Conservation (phyloP, 2,329 filamentous ascomycete genomes). For the Apiospora rasikravindrae region DNA sequence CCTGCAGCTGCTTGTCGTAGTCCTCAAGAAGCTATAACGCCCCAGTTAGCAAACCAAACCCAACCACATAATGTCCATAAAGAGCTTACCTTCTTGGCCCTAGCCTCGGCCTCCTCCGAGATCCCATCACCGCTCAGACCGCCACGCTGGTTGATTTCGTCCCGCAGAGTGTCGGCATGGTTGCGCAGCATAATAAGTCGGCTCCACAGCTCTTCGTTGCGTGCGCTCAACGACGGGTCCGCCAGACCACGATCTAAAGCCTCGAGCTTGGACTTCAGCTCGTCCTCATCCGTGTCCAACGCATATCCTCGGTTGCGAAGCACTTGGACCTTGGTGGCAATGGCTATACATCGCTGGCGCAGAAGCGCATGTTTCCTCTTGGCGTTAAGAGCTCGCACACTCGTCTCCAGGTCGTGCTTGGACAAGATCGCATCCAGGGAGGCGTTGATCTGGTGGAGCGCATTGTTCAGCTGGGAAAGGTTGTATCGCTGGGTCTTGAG, state of each 20-base stretch:
- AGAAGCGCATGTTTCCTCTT: conserved; percentile 74
- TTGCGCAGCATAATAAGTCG: conserved; percentile 76
- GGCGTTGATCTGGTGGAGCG: conserved; percentile 80
- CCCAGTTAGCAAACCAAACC: conserved; percentile 27
- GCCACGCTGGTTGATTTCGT: conserved; percentile 73
- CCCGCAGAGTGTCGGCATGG: conserved; percentile 73
- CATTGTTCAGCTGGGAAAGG: conserved; percentile 71
- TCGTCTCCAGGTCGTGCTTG: conserved; percentile 77
- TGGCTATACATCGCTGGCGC: conserved; percentile 72
- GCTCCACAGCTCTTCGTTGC: conserved; percentile 87
- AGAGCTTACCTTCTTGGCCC: conserved; percentile 72
- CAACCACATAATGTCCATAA: not conserved
- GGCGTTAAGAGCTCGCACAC: conserved; percentile 74
- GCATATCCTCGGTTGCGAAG: conserved; percentile 82
- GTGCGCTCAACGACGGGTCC: conserved; percentile 75
- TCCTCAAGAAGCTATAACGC: conserved; percentile 71
- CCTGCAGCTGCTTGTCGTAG: conserved; percentile 79
- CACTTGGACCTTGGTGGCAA: conserved; percentile 82
- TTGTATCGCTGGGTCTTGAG: conserved; percentile 74
- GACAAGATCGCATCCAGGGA: conserved; percentile 74
- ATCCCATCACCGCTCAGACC: conserved; percentile 61
- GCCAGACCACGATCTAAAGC: conserved; percentile 71
- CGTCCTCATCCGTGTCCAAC: conserved; percentile 79
- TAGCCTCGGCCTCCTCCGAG: conserved; percentile 72
- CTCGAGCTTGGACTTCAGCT: conserved; percentile 73